Evolutionary conservation across 2,329 filamentous ascomycete genomes (phyloP).

Genomic region (Beauveria rudraprayagi): DNA sequence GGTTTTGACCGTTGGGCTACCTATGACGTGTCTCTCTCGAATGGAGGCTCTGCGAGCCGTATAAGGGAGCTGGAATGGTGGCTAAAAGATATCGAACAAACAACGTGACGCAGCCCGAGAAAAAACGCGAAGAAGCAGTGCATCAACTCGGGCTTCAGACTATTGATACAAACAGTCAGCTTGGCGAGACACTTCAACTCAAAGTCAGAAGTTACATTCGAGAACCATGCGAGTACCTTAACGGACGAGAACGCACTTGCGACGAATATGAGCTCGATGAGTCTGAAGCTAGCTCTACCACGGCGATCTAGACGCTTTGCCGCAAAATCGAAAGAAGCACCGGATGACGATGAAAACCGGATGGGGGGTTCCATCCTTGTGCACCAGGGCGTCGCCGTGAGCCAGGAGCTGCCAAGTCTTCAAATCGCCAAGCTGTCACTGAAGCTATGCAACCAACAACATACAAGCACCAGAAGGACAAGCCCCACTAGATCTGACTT

Average conservation of each 20-base stretch:
- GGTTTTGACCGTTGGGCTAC: too few species aligned
- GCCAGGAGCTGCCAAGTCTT: background rate
- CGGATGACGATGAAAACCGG: background rate
- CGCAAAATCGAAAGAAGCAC: background rate
- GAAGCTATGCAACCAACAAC: background rate
- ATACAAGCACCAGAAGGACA: background rate
- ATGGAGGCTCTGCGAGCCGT: too few species aligned
- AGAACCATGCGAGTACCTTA: conserved; percentile 1
- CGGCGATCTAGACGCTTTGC: background rate
- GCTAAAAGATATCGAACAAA: too few species aligned
- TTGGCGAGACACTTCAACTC: too few species aligned
- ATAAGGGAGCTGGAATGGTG: too few species aligned
- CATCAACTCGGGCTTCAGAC: too few species aligned
- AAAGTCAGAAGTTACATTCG: too few species aligned
- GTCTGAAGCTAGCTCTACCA: background rate
- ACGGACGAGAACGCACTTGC: background rate
- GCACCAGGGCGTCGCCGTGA: conserved; percentile 16
- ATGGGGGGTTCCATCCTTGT: background rate
- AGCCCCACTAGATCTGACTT: background rate
- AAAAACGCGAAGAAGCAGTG: too few species aligned
- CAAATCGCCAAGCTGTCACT: background rate
- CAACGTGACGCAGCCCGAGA: too few species aligned
- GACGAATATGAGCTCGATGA: background rate
- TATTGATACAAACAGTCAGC: too few species aligned
- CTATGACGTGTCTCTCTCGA: too few species aligned